Evolutionary conservation across 192 early-diverging fungal species (phyloP).

Genomic region (Coemansia sp.): DNA sequence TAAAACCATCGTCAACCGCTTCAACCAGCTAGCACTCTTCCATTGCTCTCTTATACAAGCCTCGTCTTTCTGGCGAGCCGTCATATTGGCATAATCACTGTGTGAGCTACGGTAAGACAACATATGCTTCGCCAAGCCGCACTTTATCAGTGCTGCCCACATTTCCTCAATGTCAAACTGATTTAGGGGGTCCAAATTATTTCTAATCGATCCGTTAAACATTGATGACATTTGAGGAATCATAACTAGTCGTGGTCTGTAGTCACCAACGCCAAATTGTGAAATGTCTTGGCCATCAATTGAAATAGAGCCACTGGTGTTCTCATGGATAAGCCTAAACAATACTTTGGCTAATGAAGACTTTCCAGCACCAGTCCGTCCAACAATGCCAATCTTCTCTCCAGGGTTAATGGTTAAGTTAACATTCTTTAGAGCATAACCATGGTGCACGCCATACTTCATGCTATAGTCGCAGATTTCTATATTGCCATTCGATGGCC

Average conservation of each 20-base stretch:
- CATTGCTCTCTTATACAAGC: conserved; percentile 2
- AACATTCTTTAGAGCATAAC: conserved; percentile 37
- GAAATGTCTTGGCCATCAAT: conserved; percentile 82
- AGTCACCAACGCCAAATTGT: conserved; percentile 65
- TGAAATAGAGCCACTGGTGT: conserved; percentile 55
- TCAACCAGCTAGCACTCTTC: conserved; percentile 13
- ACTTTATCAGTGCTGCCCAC: conserved; percentile 23
- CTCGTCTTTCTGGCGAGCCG: neutral
- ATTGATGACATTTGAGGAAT: conserved; percentile 69
- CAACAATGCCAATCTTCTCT: conserved; percentile 63
- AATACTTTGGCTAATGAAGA: conserved; percentile 61
- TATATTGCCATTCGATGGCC: conserved; percentile 27
- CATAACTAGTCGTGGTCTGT: conserved; percentile 56
- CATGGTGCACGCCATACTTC: conserved; percentile 18
- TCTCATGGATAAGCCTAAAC: conserved; percentile 66
- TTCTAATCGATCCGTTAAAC: conserved; percentile 63
- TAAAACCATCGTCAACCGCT: conserved; percentile 7
- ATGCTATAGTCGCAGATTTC: conserved; percentile 35
- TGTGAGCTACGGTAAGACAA: neutral
- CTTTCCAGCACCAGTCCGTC: conserved; percentile 65
- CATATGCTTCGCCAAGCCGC: conserved; percentile 9
- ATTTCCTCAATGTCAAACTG: conserved; percentile 23
- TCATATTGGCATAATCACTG: neutral
- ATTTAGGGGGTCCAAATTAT: conserved; percentile 69
- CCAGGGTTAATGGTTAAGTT: conserved; percentile 55